Percentiles rank a stretch among this genome's conserved stretches.
Conservation (phyloP, 345 rosid species). For the Draba incana region DNA sequence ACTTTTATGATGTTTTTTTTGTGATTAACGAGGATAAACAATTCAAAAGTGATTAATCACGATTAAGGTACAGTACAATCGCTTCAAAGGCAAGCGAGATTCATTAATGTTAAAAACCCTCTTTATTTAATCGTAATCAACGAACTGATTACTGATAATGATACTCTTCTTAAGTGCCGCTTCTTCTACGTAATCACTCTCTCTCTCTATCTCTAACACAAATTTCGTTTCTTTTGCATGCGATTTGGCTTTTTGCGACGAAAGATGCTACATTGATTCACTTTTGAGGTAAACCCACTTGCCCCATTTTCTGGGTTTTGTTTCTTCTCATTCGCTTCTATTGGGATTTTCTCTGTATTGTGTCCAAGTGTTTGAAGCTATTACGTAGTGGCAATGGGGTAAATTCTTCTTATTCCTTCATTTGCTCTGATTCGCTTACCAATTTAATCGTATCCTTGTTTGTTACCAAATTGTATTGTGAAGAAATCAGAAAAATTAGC, state of each 20-base stretch:
- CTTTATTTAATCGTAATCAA: slow-evolving; percentile 31
- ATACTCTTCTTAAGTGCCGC: slow-evolving; percentile 1
- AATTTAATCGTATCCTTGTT: background rate
- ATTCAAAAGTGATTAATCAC: background rate
- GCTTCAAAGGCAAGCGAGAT: slow-evolving; percentile 43
- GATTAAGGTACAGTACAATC: slow-evolving; percentile 24
- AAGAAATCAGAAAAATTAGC: background rate
- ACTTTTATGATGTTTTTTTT: slow-evolving; percentile 7
- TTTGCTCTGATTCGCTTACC: slow-evolving; percentile 5
- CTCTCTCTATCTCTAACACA: background rate
- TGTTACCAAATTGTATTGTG: background rate
- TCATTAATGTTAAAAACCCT: background rate
- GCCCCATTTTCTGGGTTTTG: slow-evolving; percentile 6
- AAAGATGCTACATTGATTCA: slow-evolving; percentile 39
- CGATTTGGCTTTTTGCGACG: slow-evolving; percentile 18
- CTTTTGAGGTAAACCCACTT: slow-evolving; percentile 32
- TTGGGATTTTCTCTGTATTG: slow-evolving; percentile 16
- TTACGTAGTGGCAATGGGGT: slow-evolving; percentile 10
- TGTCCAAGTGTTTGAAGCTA: slow-evolving; percentile 16
- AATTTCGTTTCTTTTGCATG: slow-evolving; percentile 28
- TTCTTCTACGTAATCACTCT: slow-evolving; percentile 33
- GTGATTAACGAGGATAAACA: slow-evolving; percentile 18
- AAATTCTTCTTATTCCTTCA: background rate
- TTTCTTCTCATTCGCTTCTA: background rate
- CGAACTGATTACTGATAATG: slow-evolving; percentile 22